These are phyloP conservation scores for Ceratobasidium sp. DNA, from an alignment of 1,284 basidiomycete species.

Conservation along the genomic window DNA sequence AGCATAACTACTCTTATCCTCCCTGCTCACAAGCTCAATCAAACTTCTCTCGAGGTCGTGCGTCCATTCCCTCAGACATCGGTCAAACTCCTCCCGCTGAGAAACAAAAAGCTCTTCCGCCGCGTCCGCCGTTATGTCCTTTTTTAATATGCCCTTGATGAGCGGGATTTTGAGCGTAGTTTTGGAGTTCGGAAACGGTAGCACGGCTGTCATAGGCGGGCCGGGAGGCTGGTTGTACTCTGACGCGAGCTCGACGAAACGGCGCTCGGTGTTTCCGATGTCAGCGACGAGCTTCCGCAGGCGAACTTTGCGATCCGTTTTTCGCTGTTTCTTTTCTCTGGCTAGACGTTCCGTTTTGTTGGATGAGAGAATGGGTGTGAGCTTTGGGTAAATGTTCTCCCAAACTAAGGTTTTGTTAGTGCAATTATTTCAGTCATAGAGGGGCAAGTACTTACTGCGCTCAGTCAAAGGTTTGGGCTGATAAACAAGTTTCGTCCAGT, in stretches of 20 bases:
- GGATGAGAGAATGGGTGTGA: constrained; percentile 11
- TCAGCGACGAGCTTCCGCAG: constrained; percentile 21
- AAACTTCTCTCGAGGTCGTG: constrained; percentile 3
- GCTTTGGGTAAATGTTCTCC: constrained; percentile 37
- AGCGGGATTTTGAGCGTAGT: background rate
- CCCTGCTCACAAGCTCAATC: too few species aligned
- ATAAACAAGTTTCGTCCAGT: constrained; percentile 25
- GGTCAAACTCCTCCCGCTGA: background rate
- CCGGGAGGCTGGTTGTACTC: background rate
- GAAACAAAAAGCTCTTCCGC: constrained; percentile 9
- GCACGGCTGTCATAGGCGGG: background rate
- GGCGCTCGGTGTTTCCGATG: background rate
- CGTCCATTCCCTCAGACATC: constrained; percentile 4
- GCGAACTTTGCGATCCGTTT: constrained; percentile 2
- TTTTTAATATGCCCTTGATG: constrained; percentile 1
- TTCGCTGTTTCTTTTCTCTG: constrained; percentile 15
- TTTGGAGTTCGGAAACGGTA: constrained; percentile 22
- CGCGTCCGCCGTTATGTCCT: constrained; percentile 14
- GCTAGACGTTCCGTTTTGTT: constrained; percentile 21
- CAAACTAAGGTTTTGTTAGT: constrained; percentile 20
- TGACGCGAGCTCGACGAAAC: constrained; percentile 1
- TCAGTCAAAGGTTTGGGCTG: constrained; percentile 30
- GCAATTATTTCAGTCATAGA: background rate
- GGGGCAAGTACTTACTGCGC: constrained; percentile 17
- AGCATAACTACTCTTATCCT: too few species aligned